These are phyloP conservation scores for Cinnamomum chago DNA, from an alignment of 164 flowering plant species.

Conservation along the genomic window DNA sequence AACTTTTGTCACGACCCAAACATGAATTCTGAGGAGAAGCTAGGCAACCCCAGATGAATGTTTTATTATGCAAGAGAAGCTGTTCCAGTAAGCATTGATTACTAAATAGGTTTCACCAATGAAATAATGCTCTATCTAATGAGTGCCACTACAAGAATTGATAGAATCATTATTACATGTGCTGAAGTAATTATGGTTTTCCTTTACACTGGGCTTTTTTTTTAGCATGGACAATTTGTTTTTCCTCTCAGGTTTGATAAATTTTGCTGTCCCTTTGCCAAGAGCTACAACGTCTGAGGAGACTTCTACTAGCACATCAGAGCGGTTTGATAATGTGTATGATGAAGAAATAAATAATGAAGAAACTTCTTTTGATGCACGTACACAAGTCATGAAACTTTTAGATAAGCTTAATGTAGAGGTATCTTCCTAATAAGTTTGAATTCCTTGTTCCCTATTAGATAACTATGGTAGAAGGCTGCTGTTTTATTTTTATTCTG, in stretches of 20 bases:
- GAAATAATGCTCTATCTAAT: neutral
- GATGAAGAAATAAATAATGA: neutral
- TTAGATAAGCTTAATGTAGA: neutral
- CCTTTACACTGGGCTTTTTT: neutral
- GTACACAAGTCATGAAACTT: neutral
- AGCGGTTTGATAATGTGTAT: neutral
- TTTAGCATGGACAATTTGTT: neutral
- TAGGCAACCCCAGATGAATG: neutral
- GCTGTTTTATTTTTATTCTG: no score
- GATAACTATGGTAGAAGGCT: neutral
- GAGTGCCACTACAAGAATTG: neutral
- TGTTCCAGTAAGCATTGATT: neutral
- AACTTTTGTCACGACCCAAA: no score
- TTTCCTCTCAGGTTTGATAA: neutral
- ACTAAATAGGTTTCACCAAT: neutral
- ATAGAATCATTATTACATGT: neutral
- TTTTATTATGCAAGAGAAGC: neutral
- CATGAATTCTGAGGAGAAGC: no score
- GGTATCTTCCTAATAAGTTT: neutral
- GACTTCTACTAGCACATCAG: neutral
- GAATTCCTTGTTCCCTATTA: neutral
- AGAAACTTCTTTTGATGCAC: neutral
- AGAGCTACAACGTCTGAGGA: slow-evolving; percentile 1
- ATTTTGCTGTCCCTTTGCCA: neutral
- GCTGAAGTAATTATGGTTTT: neutral